These are phyloP conservation scores for Steccherinum ochraceum DNA, from an alignment of 768 basidiomycete genomes.

Conservation along the genomic window DNA sequence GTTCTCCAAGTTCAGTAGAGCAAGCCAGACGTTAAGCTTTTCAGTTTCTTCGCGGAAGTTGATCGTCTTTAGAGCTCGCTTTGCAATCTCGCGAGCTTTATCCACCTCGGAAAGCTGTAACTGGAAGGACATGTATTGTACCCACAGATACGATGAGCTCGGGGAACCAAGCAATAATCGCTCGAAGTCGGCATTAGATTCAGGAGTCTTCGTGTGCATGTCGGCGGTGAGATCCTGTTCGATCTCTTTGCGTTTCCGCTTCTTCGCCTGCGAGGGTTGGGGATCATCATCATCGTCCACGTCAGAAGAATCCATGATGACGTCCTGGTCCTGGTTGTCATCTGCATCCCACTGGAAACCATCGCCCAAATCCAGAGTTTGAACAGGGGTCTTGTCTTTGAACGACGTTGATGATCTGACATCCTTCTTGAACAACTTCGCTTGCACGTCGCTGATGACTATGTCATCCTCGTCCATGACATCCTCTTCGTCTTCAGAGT, in stretches of 20 bases:
- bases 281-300: slow-evolving; percentile 44
- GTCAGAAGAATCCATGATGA: slow-evolving; percentile 35
- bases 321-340: slow-evolving; percentile 30
- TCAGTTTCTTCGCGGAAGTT: slow-evolving; percentile 95
- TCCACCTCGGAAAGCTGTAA: slow-evolving; percentile 94
- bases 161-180: slow-evolving; percentile 88
- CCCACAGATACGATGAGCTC: slow-evolving; percentile 96
- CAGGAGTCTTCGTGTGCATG: slow-evolving; percentile 78
- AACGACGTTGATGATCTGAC: background rate
- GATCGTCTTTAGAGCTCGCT: slow-evolving; percentile 80
- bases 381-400: slow-evolving; percentile 3
- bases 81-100: slow-evolving; percentile 85
- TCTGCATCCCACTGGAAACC: slow-evolving; percentile 70
- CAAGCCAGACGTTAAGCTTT: slow-evolving; percentile 96
- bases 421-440: slow-evolving; percentile 13
- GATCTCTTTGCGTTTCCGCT: slow-evolving; percentile 61
- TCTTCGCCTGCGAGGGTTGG: slow-evolving; percentile 52
- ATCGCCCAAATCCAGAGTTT: slow-evolving; percentile 44
- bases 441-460: slow-evolving; percentile 42
- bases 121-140: slow-evolving; percentile 99
- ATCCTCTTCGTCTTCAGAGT: slow-evolving; percentile 8
- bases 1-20: slow-evolving; percentile 91
- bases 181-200: slow-evolving; percentile 94
- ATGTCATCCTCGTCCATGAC: slow-evolving; percentile 21
- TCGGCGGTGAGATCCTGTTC: slow-evolving; percentile 82